Base-by-base conservation (phyloP, 176 grass and related monocot species). In the Echinochloa phyllopogon region DNA sequence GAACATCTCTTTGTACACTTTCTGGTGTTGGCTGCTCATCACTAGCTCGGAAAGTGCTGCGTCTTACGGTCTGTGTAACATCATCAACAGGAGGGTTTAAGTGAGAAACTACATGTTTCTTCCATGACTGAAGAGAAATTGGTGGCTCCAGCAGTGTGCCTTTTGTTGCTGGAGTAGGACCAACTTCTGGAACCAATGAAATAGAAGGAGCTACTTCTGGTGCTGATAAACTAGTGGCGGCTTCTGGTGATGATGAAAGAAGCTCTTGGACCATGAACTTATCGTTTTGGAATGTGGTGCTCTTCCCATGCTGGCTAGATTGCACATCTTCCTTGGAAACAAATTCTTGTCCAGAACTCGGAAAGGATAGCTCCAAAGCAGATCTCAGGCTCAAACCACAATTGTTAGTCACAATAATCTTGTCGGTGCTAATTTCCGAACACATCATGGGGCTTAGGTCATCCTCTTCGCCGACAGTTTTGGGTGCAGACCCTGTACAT, bases 261-360 rank as follows among this genome's bases (percentile, higher is more conserved):
- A 94, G 90, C 20, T 99, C 96, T 87, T 91, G 86, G 52, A 99
- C 96, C 39, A 86, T 92, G 78, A 94, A 96, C 79, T 94, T 94
- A 80, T 74, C 94, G 52, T 15, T 80, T 69, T 67, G 85, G 8
- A 38, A 82, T 43, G 88, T 60, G 27, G 79, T 58, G 14, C 66
- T 82, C 51, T 92, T 83, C 14, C 65, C 82, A 33, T 85, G 69
- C 65, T 82, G 83, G 52, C 75, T 73, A 45, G 59, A 72, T 52
- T 89, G 85, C 25, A 63, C 24, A 82, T 94, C 90, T 79, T 91
- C 91, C 65, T 92, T 94, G 77, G 74, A 86, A 79, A 92, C 63
- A 83, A 94, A 91, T n/a, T 92, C 82, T 63, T 89, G 86, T 79
- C 91, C 91, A 77, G 68, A 99, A 76, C 83, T 88, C 7, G 86